A percentile compares a stretch with the other conserved stretches of the same genome.
Evolutionary conservation across 306 rosid species (phyloP).

Genomic region (Sophora flavescens): DNA sequence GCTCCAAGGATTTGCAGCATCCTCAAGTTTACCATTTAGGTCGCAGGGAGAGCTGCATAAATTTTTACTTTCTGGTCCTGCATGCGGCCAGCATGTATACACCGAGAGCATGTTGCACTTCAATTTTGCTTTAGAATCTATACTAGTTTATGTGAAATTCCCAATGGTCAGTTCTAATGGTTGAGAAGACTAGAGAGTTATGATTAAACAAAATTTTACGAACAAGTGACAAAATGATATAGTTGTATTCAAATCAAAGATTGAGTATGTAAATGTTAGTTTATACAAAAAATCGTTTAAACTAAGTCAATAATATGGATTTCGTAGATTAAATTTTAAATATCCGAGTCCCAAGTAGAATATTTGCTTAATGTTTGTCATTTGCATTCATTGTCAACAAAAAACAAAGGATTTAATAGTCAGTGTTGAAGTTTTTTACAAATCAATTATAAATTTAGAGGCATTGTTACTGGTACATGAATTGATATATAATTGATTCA

Average conservation of each 20-base stretch:
- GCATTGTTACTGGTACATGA: too few species aligned
- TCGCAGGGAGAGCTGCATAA: constrained; percentile 52
- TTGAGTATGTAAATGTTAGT: background rate
- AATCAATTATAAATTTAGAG: too few species aligned
- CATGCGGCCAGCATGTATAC: constrained; percentile 52
- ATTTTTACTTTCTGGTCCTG: constrained; percentile 50
- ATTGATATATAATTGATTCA: too few species aligned
- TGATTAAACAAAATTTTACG: background rate
- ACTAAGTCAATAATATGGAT: too few species aligned
- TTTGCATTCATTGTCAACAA: background rate
- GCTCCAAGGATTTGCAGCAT: constrained; percentile 46
- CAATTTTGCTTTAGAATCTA: background rate
- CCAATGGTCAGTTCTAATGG: background rate
- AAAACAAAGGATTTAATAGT: background rate
- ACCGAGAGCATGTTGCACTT: constrained; percentile 61
- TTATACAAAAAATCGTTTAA: too few species aligned
- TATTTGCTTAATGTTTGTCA: background rate
- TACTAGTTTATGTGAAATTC: background rate
- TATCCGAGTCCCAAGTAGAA: background rate
- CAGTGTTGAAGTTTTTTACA: too few species aligned
- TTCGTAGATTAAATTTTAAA: too few species aligned
- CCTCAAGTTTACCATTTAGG: constrained; percentile 46
- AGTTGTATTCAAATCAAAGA: background rate
- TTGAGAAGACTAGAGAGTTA: background rate
- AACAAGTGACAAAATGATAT: background rate